phyloP scores from a whole-genome alignment of 768 basidiomycete genomes.

The Termitomyces bulborhizus region DNA sequence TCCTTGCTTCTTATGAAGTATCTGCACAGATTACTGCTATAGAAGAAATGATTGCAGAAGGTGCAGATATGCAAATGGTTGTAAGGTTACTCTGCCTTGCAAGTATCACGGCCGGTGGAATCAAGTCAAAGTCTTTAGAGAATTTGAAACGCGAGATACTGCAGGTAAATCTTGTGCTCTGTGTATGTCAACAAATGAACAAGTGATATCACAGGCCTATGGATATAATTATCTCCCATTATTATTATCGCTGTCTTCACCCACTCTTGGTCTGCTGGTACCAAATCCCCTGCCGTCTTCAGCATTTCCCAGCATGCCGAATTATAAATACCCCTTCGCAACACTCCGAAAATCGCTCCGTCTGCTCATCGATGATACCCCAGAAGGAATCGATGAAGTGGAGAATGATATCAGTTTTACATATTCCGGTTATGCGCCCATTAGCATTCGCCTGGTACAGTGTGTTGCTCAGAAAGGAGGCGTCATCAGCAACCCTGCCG shows the following conservation, averaged over 20 bases:
- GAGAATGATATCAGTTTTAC: slow-evolving; percentile 96
- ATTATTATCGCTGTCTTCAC: slow-evolving; percentile 56
- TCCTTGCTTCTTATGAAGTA: slow-evolving; percentile 90
- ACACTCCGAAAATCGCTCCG: slow-evolving; percentile 77
- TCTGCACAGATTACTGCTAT: slow-evolving; percentile 76
- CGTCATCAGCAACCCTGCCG: slow-evolving; percentile 75
- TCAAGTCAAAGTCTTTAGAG: slow-evolving; percentile 83
- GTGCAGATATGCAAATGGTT: slow-evolving; percentile 74
- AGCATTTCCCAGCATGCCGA: slow-evolving; percentile 29
- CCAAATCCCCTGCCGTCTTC: slow-evolving; percentile 62
- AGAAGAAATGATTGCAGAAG: slow-evolving; percentile 86
- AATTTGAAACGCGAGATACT: slow-evolving; percentile 88
- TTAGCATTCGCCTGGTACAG: slow-evolving; percentile 88
- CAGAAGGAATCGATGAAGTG: slow-evolving; percentile 69
- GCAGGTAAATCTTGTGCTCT: slow-evolving; percentile 42
- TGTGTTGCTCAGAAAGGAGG: slow-evolving; percentile 89
- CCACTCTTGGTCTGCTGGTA: slow-evolving; percentile 62
- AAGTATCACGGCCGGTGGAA: slow-evolving; percentile 76
- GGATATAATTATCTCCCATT: slow-evolving; percentile 69
- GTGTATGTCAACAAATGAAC: slow-evolving; percentile 17
- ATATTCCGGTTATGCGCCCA: slow-evolving; percentile 95
- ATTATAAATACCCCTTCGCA: slow-evolving; percentile 65
- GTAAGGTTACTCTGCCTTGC: slow-evolving; percentile 82
- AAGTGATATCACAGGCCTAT: slow-evolving; percentile 48
- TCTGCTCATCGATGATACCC: slow-evolving; percentile 85